Conservation (phyloP, 371 early-diverging fungal genomes). For the Smittium culicis region DNA sequence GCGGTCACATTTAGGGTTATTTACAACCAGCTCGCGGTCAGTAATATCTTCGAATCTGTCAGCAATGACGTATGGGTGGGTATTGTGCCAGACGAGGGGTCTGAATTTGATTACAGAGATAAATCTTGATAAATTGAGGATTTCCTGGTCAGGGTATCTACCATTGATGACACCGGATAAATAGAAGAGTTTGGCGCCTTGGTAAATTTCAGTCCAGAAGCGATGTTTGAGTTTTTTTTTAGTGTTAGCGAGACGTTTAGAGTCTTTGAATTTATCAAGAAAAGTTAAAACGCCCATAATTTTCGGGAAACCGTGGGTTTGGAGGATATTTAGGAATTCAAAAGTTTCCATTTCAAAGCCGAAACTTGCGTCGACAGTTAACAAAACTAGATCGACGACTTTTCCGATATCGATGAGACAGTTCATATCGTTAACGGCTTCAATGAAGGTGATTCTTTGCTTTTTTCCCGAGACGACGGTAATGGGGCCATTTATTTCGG, state of each 20-base stretch:
- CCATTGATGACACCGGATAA: conserved; percentile 89
- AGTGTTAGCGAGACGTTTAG: conserved; percentile 70
- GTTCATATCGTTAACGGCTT: conserved; percentile 91
- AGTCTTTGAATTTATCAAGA: conserved; percentile 82
- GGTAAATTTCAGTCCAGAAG: conserved; percentile 97
- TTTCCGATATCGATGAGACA: conserved; percentile 96
- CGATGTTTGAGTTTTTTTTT: conserved; percentile 92
- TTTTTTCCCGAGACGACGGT: conserved; percentile 92
- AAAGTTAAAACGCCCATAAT: conserved; percentile 95
- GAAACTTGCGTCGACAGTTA: conserved; percentile 91
- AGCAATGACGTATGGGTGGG: conserved; percentile 87
- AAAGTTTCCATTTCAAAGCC: conserved; percentile 99
- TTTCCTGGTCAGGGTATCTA: conserved; percentile 80
- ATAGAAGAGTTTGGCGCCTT: conserved; percentile 94
- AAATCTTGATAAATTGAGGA: conserved; percentile 86
- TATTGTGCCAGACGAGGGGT: conserved; percentile 89
- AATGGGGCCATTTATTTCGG: conserved; percentile 86
- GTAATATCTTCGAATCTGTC: conserved; percentile 96
- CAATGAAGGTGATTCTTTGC: conserved; percentile 89
- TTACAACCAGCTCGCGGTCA: conserved; percentile 67
- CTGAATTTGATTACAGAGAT: conserved; percentile 95
- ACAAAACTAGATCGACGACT: conserved; percentile 90
- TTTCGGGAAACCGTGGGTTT: conserved; percentile 94
- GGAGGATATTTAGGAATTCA: conserved; percentile 95
- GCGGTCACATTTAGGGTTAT: conserved; percentile 74